Percentiles rank a stretch among this genome's conserved stretches.
Conservation (phyloP, 1,284 basidiomycete genomes). For the Gomphus bonarii region DNA sequence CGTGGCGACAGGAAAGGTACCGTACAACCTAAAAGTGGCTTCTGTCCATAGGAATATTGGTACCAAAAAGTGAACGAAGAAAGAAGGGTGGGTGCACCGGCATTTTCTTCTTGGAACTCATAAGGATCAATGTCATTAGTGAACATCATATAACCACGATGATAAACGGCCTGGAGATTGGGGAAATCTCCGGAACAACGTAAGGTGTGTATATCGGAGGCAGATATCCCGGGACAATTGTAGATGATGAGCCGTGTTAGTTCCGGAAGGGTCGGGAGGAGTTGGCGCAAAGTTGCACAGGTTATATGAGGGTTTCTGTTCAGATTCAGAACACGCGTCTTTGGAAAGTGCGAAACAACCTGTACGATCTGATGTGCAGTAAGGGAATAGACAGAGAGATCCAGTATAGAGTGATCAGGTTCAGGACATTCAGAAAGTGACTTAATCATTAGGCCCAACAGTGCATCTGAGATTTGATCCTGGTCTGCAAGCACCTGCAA, state of each 20-base stretch:
- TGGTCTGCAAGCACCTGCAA: not conserved
- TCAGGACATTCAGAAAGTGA: not conserved
- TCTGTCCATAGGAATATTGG: no score
- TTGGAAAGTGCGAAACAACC: not conserved
- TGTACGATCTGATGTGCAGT: not conserved
- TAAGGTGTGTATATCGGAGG: not conserved
- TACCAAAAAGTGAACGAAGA: not conserved
- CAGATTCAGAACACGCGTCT: not conserved
- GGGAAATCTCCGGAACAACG: not conserved
- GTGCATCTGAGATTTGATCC: not conserved
- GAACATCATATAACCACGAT: not conserved
- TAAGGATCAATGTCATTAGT: not conserved
- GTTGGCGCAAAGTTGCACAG: not conserved
- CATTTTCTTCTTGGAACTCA: no score
- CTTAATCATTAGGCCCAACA: not conserved
- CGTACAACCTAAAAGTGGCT: not conserved
- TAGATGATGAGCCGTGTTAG: not conserved
- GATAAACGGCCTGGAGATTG: not conserved
- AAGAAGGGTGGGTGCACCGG: not conserved
- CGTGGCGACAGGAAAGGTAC: not conserved
- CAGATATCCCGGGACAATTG: not conserved
- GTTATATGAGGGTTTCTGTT: not conserved
- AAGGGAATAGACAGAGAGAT: not conserved
- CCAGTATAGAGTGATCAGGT: not conserved
- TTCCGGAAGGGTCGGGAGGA: not conserved